Evolutionary conservation across 371 early-diverging fungal species (phyloP).

Genomic region (Mucor circinelloides): DNA sequence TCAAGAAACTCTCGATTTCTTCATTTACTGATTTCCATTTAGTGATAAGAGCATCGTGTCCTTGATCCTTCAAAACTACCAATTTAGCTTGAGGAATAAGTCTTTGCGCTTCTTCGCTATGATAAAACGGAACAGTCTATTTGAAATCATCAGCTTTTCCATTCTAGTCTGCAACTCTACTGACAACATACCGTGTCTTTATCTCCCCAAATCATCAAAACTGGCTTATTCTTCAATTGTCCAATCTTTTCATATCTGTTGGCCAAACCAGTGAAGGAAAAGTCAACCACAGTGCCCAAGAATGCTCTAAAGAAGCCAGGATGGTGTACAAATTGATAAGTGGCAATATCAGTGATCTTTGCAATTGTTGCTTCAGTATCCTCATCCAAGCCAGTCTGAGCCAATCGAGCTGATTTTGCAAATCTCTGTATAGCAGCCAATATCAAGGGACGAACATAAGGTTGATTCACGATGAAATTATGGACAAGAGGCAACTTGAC

Average conservation of each 20-base stretch:
- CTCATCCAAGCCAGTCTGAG: neutral
- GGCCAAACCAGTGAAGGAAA: conserved; percentile 36
- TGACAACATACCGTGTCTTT: conserved; percentile 36
- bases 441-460: conserved; percentile 21
- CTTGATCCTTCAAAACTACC: conserved; percentile 28
- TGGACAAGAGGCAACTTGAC: conserved; percentile 14
- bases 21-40: conserved; percentile 21
- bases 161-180: neutral
- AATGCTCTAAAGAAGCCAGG: conserved; percentile 54
- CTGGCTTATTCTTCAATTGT: conserved; percentile 16
- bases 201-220: conserved; percentile 52
- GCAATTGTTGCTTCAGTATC: neutral
- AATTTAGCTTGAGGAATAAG: conserved; percentile 35
- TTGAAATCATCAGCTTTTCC: neutral
- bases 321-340: conserved; percentile 44
- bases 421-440: neutral
- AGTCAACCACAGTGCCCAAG: conserved; percentile 40
- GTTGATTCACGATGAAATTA: conserved; percentile 15
- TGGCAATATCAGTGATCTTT: conserved; percentile 11
- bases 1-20: conserved; percentile 4
- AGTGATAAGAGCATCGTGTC: conserved; percentile 42
- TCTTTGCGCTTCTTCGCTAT: conserved; percentile 14
- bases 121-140: conserved; percentile 42
- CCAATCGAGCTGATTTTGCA: neutral
- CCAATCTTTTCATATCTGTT: conserved; percentile 41